Conservation (phyloP, 179 eudicot species). For the Camellia oleifera region DNA sequence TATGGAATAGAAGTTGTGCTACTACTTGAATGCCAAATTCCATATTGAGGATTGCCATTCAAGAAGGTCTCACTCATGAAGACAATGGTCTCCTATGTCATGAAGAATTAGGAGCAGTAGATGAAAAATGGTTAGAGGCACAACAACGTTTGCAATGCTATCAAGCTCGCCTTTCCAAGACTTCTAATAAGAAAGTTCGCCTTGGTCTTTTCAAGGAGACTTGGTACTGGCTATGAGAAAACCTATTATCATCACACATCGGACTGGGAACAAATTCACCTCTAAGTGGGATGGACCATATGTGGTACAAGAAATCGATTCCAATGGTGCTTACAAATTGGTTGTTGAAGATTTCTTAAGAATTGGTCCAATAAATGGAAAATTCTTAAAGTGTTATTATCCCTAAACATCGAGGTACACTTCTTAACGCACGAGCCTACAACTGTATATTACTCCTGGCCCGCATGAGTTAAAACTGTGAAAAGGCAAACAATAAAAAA, state of each 20-base stretch:
- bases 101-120: neutral
- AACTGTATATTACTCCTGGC: no score
- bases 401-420: no score
- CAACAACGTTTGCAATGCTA: no score
- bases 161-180: no score
- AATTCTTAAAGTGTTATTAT: no score
- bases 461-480: no score
- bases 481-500: no score
- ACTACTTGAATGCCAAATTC: neutral
- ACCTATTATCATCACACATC: slow-evolving; percentile 3
- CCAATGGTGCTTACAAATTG: neutral
- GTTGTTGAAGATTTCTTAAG: neutral
- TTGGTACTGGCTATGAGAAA: neutral
- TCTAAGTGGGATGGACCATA: slow-evolving; percentile 12
- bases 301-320: neutral
- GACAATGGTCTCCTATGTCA: neutral
- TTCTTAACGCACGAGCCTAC: no score
- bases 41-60: neutral
- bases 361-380: slow-evolving; percentile 13
- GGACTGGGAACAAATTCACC: neutral
- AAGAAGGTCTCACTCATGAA: neutral
- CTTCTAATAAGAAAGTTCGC: no score
- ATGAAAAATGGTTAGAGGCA: no score
- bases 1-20: neutral
- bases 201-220: neutral